Evolutionary conservation across 129 eudicot genomes (phyloP), one percentile per base, ranked within the genome.

Genomic region (Pseudognaphalium luteoalbum): DNA sequence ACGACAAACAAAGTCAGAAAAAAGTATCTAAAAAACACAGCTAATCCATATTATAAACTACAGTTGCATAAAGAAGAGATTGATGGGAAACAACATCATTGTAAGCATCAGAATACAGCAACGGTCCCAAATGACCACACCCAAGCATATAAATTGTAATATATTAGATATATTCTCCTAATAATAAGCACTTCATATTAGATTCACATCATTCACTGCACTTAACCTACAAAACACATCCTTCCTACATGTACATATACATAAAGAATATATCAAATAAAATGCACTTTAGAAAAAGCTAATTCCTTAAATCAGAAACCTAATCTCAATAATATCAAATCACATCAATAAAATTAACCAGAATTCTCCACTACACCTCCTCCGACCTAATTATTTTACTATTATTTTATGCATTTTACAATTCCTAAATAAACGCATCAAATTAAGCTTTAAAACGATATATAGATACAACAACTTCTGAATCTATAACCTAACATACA

Each of bases 21-120:
- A 58, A 72, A 44, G 73, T 66, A 76, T 81, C 76, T 12, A 35
- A 22, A 41, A 62, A 70, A 70, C 74, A 80, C 77, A 72, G 69
- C 77, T 54, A 80, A 37, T 50, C 74, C 28, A 72, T 28, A 78
- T 77, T 62, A 59, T 32, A 77, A 73, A 79, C 52, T 57, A 65
- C 76, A 78, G 72, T 76, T 78, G 82, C 75, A 73, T 60, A 79
- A 80, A 80, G 76, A 80, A 73, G 37, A 37, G 16, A 58, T 71
- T 70, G 76, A 84, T 80, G 77, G 83, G 67, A 84, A 81, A 57
- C 83, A 57, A 69, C 83, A 76, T 71, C 80, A 76, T 76, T 73
- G 83, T 58, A 60, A 86, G 93, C 96, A 92, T 92, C 92, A 88
- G 89, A 90, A 93, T 77, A 86, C 72, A 82, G 66, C 71, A 82